These are phyloP conservation scores for Pisolithus thermaeus DNA, from an alignment of 1,284 basidiomycete species.

Conservation along the genomic window DNA sequence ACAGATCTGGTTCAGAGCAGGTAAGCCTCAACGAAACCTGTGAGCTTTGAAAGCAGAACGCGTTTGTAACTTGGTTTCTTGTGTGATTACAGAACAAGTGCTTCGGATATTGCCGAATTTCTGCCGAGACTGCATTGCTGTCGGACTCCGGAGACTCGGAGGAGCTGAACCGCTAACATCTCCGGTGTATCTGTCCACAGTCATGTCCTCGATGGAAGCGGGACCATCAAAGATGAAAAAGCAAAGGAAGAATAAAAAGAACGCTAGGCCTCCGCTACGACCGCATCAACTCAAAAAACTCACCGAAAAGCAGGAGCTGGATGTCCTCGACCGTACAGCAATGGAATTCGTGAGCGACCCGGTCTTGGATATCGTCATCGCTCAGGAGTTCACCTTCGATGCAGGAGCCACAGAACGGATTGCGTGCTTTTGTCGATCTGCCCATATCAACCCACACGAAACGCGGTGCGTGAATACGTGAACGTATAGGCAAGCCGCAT, in stretches of 20 bases:
- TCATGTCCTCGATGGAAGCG: slow-evolving; percentile 14
- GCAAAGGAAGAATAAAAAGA: slow-evolving; percentile 17
- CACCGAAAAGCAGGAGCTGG: slow-evolving; percentile 49
- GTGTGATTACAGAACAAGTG: too few species aligned
- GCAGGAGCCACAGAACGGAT: slow-evolving; percentile 43
- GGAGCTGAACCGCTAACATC: neutral
- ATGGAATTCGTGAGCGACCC: slow-evolving; percentile 49
- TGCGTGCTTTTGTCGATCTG: slow-evolving; percentile 56
- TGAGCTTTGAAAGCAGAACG: too few species aligned
- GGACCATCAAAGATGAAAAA: slow-evolving; percentile 13
- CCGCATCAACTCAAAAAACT: slow-evolving; percentile 37
- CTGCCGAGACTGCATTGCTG: too few species aligned
- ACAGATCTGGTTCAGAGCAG: too few species aligned
- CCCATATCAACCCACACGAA: slow-evolving; percentile 68
- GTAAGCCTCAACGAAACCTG: too few species aligned
- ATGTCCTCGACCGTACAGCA: slow-evolving; percentile 48
- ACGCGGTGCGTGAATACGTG: slow-evolving; percentile 41
- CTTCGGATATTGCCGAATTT: too few species aligned
- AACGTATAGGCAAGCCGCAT: neutral
- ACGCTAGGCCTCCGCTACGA: slow-evolving; percentile 8
- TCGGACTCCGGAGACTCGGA: too few species aligned
- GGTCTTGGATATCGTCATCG: slow-evolving; percentile 2
- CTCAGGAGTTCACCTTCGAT: slow-evolving; percentile 8
- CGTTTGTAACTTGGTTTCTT: too few species aligned
- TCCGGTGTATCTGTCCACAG: neutral